Conservation (phyloP, 306 rosid species). For the Quercus parvula region DNA sequence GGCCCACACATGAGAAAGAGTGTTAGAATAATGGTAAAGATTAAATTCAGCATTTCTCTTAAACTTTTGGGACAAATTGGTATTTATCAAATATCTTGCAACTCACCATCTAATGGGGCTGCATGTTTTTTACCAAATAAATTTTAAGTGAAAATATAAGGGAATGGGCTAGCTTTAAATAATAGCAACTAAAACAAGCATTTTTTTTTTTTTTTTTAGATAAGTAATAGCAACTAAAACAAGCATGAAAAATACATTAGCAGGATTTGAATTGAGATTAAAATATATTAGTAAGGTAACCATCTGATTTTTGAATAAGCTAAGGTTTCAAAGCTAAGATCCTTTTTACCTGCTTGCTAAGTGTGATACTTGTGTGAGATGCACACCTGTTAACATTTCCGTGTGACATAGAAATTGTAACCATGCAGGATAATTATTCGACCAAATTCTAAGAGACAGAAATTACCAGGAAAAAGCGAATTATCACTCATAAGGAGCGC, state of each 20-base stretch:
- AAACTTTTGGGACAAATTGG: too few species aligned
- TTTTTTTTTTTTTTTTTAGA: too few species aligned
- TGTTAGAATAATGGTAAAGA: too few species aligned
- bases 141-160: not conserved
- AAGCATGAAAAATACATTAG: not conserved
- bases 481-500: conserved; percentile 80
- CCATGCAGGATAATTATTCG: not conserved
- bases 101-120: not conserved
- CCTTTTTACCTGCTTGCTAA: too few species aligned
- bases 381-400: not conserved
- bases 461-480: conserved; percentile 73
- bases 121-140: not conserved
- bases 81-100: not conserved
- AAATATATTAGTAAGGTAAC: not conserved
- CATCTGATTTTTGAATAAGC: not conserved
- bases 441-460: not conserved
- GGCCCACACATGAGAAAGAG: too few species aligned
- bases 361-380: too few species aligned
- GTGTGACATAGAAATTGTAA: not conserved
- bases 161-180: not conserved
- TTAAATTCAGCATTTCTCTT: too few species aligned
- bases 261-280: not conserved
- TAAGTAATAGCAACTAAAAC: conserved; percentile 1
- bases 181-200: not conserved
- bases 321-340: too few species aligned